Evolutionary conservation across 164 flowering plant species (phyloP), one percentile per base, ranked within the genome.

Genomic region (Liquidambar formosana): DNA sequence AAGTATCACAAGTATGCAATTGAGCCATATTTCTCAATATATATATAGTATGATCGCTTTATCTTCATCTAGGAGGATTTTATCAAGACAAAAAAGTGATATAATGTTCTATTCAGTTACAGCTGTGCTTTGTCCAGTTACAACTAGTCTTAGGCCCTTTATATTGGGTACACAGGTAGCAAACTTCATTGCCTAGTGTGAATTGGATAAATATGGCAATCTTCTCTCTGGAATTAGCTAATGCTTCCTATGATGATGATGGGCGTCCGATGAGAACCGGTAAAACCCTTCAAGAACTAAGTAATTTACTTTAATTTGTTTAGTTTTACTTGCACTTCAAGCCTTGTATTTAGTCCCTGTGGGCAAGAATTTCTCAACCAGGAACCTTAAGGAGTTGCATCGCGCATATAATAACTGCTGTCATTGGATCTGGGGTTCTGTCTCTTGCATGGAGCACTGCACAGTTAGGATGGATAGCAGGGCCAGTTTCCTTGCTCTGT

Each of bases 181-280:
- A 57, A 19, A 46, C 25, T 68, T 47, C 33, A 21, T 68, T 11
- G 23, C 11, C 64, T 49, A 15, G 25, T 74, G 47, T 57, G 45
- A 51, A 64, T 18, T 46, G 57, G 45, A 64, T 63, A 66, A 53
- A 47, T n/a, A 77, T 75, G 80, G 77, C 75, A 21, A 73, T 70
- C 33, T 47, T 64, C 56, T 69, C 79, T 33, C 56, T 69, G 19
- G 77, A 80, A 49, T 12, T 51, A 14, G 68, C 66, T 15, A 26
- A 67, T 15, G 72, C 38, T 66, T 58, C 71, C 62, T 57, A 16
- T 41, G 75, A 78, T 44, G 80, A 80, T 6, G 76, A 78, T 23
- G 80, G 70, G 11, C 72, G 47, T 61, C 70, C 57, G 21, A 75
- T 59, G 23, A 76, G 84, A 71, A 80, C 80, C 25, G 82, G 81